These are phyloP conservation scores for Petrea volubilis DNA, from an alignment of 257 asterid genomes.

Conservation along the genomic window DNA sequence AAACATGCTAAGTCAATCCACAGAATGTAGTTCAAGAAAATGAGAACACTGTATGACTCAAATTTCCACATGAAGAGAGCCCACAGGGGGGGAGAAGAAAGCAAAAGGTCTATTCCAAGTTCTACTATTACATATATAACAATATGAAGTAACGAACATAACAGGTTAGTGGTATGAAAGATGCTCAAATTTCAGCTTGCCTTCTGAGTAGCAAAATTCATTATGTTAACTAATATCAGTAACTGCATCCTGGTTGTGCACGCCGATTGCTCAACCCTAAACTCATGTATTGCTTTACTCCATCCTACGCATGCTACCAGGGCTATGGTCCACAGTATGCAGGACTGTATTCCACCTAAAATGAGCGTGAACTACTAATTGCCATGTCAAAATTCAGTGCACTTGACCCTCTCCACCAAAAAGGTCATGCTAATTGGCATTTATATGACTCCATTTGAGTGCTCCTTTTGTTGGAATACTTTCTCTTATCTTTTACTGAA, in stretches of 20 bases:
- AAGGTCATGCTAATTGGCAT: neutral
- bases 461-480: neutral
- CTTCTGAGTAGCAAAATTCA: neutral
- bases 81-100: too few species aligned
- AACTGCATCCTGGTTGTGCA: neutral
- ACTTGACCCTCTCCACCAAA: neutral
- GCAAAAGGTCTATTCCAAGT: neutral
- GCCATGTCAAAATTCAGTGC: neutral
- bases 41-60: neutral
- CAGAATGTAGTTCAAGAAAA: neutral
- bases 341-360: neutral
- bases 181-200: neutral
- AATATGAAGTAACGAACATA: neutral
- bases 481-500: neutral
- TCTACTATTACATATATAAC: neutral
- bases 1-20: neutral
- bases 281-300: neutral
- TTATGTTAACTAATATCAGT: neutral
- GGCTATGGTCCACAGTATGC: neutral
- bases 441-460: neutral
- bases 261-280: neutral
- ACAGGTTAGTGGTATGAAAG: neutral
- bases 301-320: neutral
- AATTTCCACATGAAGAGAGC: neutral
- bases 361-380: neutral